These are phyloP conservation scores for Candida maris DNA, from an alignment of 805 yeast genomes.

Conservation along the genomic window DNA sequence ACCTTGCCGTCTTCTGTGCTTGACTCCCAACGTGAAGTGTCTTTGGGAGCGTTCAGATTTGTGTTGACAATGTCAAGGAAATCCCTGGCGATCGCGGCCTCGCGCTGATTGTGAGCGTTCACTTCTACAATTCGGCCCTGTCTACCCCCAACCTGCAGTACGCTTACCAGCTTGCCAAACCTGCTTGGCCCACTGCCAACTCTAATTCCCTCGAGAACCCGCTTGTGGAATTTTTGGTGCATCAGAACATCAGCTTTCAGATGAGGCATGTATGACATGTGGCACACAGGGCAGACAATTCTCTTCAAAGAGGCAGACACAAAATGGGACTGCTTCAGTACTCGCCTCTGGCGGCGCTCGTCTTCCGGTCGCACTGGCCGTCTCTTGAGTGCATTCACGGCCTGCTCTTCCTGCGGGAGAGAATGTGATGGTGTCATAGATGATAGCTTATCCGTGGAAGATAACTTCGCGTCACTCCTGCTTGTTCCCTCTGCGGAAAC, in stretches of 20 bases:
- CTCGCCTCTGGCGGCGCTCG: slow-evolving; percentile 1
- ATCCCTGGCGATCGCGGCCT: slow-evolving; percentile 34
- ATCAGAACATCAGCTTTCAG: slow-evolving; percentile 39
- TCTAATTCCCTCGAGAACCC: slow-evolving; percentile 31
- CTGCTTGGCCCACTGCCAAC: slow-evolving; percentile 3
- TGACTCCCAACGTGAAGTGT: slow-evolving; percentile 18
- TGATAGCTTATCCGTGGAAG: too few relatives aligned
- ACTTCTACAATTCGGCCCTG: slow-evolving; percentile 33
- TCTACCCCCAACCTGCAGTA: slow-evolving; percentile 4
- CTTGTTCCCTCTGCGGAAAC: too few relatives aligned
- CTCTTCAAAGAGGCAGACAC: slow-evolving; percentile 8
- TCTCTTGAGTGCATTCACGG: too few relatives aligned
- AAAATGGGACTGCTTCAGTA: slow-evolving; percentile 19
- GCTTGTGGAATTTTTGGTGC: slow-evolving; percentile 52
- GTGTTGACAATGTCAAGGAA: slow-evolving; percentile 53
- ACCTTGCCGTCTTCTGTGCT: slow-evolving; percentile 38
- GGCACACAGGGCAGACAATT: slow-evolving; percentile 45
- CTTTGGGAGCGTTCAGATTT: slow-evolving; percentile 55
- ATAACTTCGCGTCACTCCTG: too few relatives aligned
- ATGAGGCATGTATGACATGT: slow-evolving; percentile 48
- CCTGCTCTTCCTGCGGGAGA: too few relatives aligned
- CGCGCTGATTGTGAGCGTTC: slow-evolving; percentile 29
- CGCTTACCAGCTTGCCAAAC: slow-evolving; percentile 10
- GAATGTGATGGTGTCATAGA: too few relatives aligned
- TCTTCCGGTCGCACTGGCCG: too few relatives aligned